Base-by-base conservation (phyloP, 176 grass and related monocot species). In the Phyllostachys edulis region DNA sequence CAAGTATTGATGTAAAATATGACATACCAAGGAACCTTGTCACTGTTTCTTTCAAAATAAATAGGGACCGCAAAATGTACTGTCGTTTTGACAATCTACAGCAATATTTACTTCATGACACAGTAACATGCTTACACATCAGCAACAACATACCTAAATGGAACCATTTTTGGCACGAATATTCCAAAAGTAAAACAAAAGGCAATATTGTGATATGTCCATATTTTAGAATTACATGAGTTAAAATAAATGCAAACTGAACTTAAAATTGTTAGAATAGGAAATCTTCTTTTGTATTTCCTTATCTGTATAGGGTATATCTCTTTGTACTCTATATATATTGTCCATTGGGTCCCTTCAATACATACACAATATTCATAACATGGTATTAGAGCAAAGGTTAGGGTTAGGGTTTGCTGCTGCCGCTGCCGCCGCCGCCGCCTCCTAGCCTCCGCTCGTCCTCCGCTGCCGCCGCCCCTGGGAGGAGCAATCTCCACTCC, bases 1-100 rank as follows among this genome's bases (percentile, higher is more conserved):
- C 42, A 69, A 55, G n/a, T 87, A 78, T 66, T 79, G 41, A 90
- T 83, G 75, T 34, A 39, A 32, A 59, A 66, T 82, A 57, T 49
- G 20, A 9, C 21, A 82, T 59, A 57, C 11, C 76, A 85, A 74
- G 49, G 17, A 80, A 69, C 32, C 16, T 82, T 85, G 17, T 52
- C 23, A 3, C 4, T 71, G 13, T 80, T 49, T 34, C 41, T 81
- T 76, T 41, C 52, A 81, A 89, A 77, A 54, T n/a, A 69, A 15
- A 73, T 12, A 75, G 41, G 55, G 75, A 49, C 21, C 23, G 21
- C 7, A 69, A 60, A 89, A 80, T 21, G 16, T 45, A 65, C 29
- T 73, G 7, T 17, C 9, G 7, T 46, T 69, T 45, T 68, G 45
- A 37, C 32, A 67, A 44, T 79, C 68, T 73, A 80, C 44, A 65